These are phyloP conservation scores for Babjeviella inositovora DNA, from an alignment of 805 yeast species.

Conservation along the genomic window DNA sequence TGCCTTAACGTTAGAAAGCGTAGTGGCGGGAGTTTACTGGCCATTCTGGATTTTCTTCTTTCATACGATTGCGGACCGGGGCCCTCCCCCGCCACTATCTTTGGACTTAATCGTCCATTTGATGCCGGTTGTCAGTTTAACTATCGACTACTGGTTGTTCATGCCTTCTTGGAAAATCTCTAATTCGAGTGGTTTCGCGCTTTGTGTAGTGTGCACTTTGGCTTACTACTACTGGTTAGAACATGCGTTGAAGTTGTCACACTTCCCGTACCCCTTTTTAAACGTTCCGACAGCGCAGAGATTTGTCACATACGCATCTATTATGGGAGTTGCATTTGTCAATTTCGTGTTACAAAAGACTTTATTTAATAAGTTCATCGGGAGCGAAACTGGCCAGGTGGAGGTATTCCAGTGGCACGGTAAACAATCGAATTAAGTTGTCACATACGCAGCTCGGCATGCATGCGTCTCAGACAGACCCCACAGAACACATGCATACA, in stretches of 20 bases:
- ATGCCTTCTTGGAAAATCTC: constrained; percentile 33
- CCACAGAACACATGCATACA: no score
- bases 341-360: no score
- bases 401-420: no score
- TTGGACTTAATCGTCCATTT: constrained; percentile 47
- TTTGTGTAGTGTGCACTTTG: constrained; percentile 16
- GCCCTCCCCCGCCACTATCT: constrained; percentile 21
- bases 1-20: constrained; percentile 38
- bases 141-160: constrained; percentile 35
- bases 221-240: constrained; percentile 41
- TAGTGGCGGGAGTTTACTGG: constrained; percentile 60
- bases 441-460: no score
- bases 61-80: constrained; percentile 21
- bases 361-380: no score
- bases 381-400: no score
- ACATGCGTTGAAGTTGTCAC: constrained; percentile 26
- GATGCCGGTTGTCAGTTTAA: constrained; percentile 35
- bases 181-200: no score
- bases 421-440: no score
- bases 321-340: no score
- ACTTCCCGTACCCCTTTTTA: constrained; percentile 55
- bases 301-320: constrained; percentile 29
- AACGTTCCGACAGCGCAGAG: constrained; percentile 30
- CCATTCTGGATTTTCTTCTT: constrained; percentile 37
- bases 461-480: no score